Conservation (phyloP, 306 rosid genomes). For the Hippophae gyantsensis region DNA sequence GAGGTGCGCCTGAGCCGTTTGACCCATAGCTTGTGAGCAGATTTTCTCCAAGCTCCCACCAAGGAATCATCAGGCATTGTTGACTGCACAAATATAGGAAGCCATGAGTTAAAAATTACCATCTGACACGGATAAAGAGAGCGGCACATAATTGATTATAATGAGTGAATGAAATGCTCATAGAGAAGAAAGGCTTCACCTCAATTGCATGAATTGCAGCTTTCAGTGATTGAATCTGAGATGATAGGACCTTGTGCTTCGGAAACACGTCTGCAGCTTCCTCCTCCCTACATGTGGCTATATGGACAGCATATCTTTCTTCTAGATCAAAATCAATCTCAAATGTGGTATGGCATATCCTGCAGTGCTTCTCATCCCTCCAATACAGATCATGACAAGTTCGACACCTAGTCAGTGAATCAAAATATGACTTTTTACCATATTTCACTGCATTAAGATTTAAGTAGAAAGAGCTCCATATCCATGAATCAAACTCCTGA, state of each 20-base stretch:
- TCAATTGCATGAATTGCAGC: slow-evolving; percentile 92
- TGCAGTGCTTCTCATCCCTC: slow-evolving; percentile 97
- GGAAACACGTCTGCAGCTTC: slow-evolving; percentile 40
- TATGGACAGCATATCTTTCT: slow-evolving; percentile 81
- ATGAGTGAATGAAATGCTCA: no score
- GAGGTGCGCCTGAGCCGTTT: slow-evolving; percentile 92
- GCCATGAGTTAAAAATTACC: slow-evolving; percentile 8
- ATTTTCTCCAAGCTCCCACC: slow-evolving; percentile 95
- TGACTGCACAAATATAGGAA: slow-evolving; percentile 41
- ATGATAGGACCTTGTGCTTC: slow-evolving; percentile 59
- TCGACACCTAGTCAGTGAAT: slow-evolving; percentile 78
- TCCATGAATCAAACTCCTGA: slow-evolving; percentile 87
- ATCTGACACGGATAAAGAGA: not conserved
- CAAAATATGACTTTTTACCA: slow-evolving; percentile 83
- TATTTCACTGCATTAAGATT: slow-evolving; percentile 64
- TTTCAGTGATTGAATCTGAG: slow-evolving; percentile 80
- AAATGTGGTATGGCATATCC: slow-evolving; percentile 84
- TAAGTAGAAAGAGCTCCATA: slow-evolving; percentile 78
- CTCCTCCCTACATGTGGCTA: slow-evolving; percentile 72
- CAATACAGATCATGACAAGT: slow-evolving; percentile 89
- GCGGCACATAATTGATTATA: slow-evolving; percentile 8
- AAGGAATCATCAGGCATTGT: slow-evolving; percentile 87
- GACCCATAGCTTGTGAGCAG: slow-evolving; percentile 92
- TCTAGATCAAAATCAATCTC: slow-evolving; percentile 93
- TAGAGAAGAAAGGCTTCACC: slow-evolving; percentile 27